Conservation (phyloP, 495 filamentous ascomycete species). For the Daldinia grandis region DNA sequence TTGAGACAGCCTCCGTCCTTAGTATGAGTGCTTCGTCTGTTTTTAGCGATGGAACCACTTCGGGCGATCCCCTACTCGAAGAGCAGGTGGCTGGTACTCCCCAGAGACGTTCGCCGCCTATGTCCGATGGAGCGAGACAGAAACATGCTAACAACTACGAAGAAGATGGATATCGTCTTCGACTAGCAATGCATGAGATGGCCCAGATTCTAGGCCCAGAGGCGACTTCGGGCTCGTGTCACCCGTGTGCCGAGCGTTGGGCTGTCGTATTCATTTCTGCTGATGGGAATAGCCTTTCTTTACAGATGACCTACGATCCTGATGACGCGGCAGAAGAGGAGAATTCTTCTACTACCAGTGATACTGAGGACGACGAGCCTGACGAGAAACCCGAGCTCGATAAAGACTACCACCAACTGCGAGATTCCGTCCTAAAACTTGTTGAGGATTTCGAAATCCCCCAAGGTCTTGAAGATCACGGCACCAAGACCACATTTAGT, state of each 20-base stretch:
- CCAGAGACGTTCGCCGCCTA: slow-evolving; percentile 55
- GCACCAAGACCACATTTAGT: slow-evolving; percentile 66
- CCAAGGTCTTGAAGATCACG: slow-evolving; percentile 62
- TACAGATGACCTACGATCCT: slow-evolving; percentile 75
- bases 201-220: slow-evolving; percentile 66
- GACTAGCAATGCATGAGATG: slow-evolving; percentile 72
- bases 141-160: slow-evolving; percentile 57
- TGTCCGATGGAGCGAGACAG: slow-evolving; percentile 46
- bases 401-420: slow-evolving; percentile 83
- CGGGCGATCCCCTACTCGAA: slow-evolving; percentile 70
- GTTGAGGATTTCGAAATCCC: slow-evolving; percentile 82
- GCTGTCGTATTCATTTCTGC: slow-evolving; percentile 78
- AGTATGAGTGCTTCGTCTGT: slow-evolving; percentile 74
- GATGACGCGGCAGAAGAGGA: slow-evolving; percentile 72
- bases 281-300: slow-evolving; percentile 72
- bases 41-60: slow-evolving; percentile 72
- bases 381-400: slow-evolving; percentile 73
- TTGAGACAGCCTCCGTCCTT: slow-evolving; percentile 67
- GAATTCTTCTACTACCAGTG: slow-evolving; percentile 68
- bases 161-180: slow-evolving; percentile 63
- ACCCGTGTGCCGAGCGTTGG: slow-evolving; percentile 78
- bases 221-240: slow-evolving; percentile 66
- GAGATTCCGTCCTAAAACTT: slow-evolving; percentile 81
- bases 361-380: slow-evolving; percentile 69
- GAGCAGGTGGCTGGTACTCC: slow-evolving; percentile 50